Base-by-base conservation (phyloP, 768 basidiomycete species). In the Rhodosporidiobolus sp. region DNA sequence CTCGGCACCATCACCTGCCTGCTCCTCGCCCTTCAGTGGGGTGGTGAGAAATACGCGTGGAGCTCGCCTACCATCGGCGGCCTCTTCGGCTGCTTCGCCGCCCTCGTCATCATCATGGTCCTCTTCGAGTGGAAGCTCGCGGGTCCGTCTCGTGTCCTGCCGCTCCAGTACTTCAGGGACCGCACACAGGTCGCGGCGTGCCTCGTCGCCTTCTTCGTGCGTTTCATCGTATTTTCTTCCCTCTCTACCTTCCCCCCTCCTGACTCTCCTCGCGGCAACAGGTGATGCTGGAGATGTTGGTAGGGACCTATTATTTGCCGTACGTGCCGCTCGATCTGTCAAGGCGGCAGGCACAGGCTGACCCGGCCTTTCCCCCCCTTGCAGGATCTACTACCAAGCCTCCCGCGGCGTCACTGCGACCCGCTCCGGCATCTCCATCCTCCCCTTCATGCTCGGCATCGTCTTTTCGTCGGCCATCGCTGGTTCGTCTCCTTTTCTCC, bases 21-120 rank as follows among this genome's bases (percentile, higher is more conserved):
- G 26, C 79, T 85, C 34, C 80, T 86, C 8, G 81, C 84, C 14
- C 75, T 86, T 1, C 83, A 84, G 73, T 85, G 84, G 84, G 85
- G 84, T 22, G 85, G 85, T 9, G 81, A 82, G 69, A 78, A 79
- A 14, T 83, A 83, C 74, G 67, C 67, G 34, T 79, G 68, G 76
- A 46, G 24, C 26, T 26, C 16, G 11, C 49, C 54, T 6, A 64
- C 71, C 62, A 52, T 70, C 77, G 63, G 79, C 78, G 54, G 72
- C 78, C 50, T 73, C 65, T 62, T 65, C 69, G 72, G 58, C 46
- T 75, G 79, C 30, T 80, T 80, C 66, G 72, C 77, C 67, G 79
- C 81, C 53, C 80, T 78, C 35, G 80, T 83, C 26, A 63, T 83
- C 16, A 69, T 81, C 14, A 61, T 80, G 20, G 62, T 79, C 55